Percentiles rank a stretch among this genome's conserved stretches.
Evolutionary conservation across 371 early-diverging fungal genomes (phyloP).

Genomic region (Rozella allomycis): DNA sequence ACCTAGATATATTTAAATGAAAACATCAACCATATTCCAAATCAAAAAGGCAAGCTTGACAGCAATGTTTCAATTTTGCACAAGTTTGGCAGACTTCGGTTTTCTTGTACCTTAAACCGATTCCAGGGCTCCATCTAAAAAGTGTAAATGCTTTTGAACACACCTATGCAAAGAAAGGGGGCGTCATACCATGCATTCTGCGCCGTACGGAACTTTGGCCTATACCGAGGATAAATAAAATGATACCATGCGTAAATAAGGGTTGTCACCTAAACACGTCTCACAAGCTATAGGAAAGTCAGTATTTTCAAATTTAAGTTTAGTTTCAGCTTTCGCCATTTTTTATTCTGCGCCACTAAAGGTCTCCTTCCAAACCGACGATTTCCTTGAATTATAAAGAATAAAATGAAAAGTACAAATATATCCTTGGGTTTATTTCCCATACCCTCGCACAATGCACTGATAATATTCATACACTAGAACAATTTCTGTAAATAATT

Average conservation of each 20-base stretch:
- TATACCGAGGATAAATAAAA: conserved; percentile 5
- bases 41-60: conserved; percentile 88
- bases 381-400: no score
- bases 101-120: conserved; percentile 80
- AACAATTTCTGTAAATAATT: no score
- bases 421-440: no score
- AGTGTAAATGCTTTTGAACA: conserved; percentile 85
- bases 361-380: no score
- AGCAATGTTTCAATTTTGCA: conserved; percentile 88
- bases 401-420: no score
- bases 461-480: no score
- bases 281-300: conserved; percentile 44
- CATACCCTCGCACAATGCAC: no score
- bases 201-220: conserved; percentile 57
- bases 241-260: conserved; percentile 83
- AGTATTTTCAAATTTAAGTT: no score
- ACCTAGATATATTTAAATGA: conserved; percentile 10
- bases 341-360: no score
- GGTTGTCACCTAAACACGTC: conserved; percentile 87
- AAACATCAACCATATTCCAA: conserved; percentile 33
- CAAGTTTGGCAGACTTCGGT: conserved; percentile 93
- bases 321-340: no score
- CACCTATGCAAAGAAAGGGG: conserved; percentile 16
- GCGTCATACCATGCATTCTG: conserved; percentile 61
- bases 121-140: conserved; percentile 87